phyloP scores from a whole-genome alignment of 139 green algal genomes.

The Tetratostichococcus sp. region DNA sequence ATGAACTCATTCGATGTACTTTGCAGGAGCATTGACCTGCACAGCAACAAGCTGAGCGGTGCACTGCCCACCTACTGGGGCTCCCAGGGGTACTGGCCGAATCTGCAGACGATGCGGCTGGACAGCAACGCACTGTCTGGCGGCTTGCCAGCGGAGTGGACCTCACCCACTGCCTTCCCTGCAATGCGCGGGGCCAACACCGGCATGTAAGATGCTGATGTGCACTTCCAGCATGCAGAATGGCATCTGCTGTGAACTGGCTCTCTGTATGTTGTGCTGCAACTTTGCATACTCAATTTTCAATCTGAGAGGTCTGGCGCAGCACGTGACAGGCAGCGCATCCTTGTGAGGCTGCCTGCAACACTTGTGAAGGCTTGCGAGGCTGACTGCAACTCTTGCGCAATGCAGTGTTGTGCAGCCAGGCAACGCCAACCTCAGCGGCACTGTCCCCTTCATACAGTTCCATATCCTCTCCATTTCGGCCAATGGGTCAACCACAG shows the following conservation, averaged over 20 bases:
- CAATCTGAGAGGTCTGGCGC: too few relatives aligned
- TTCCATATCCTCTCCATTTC: neutral
- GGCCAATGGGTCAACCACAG: neutral
- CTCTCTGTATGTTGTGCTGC: too few relatives aligned
- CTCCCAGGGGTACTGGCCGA: neutral
- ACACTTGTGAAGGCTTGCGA: too few relatives aligned
- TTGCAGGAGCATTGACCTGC: neutral
- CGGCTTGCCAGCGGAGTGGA: neutral
- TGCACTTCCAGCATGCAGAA: too few relatives aligned
- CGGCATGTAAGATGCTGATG: too few relatives aligned
- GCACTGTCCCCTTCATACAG: neutral
- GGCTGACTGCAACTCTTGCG: neutral
- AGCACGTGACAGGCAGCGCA: neutral
- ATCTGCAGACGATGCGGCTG: neutral
- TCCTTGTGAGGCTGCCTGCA: too few relatives aligned
- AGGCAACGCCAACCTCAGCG: neutral
- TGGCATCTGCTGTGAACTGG: too few relatives aligned
- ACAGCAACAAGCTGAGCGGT: neutral
- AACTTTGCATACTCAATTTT: too few relatives aligned
- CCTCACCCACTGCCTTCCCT: neutral
- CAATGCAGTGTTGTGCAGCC: neutral
- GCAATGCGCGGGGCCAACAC: neutral
- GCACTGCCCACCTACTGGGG: neutral
- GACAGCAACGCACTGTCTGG: neutral
- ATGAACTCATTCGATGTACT: neutral